phyloP scores from a whole-genome alignment of 2,329 filamentous ascomycete genomes.

The Epichloe hybrida region DNA sequence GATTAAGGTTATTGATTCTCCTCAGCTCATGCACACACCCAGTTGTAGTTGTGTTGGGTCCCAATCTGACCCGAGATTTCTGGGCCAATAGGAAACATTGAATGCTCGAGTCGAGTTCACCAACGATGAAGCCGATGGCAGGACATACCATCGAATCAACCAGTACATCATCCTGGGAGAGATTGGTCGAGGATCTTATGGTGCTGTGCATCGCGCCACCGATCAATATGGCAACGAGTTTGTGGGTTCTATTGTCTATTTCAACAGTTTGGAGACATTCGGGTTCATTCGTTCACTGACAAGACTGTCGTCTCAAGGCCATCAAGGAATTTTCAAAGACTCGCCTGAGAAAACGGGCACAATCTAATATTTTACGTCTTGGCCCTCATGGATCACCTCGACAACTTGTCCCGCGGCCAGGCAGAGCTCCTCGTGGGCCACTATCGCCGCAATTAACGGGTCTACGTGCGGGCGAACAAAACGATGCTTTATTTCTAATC shows the following conservation, averaged over 20 bases:
- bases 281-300: conserved; percentile 5
- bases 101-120: conserved; percentile 79
- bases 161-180: conserved; percentile 91
- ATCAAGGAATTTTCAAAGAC: conserved; percentile 97
- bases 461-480: conserved; percentile 40
- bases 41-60: background rate
- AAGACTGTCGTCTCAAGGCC: conserved; percentile 42
- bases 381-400: conserved; percentile 24
- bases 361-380: conserved; percentile 67
- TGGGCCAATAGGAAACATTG: conserved; percentile 59
- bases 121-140: conserved; percentile 71
- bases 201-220: conserved; percentile 76
- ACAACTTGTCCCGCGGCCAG: conserved; percentile 12
- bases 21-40: background rate
- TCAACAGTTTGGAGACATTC: background rate
- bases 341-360: conserved; percentile 73
- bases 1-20: conserved; percentile 32
- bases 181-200: conserved; percentile 93
- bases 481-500: conserved; percentile 69
- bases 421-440: conserved; percentile 6
- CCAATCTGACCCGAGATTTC: conserved; percentile 1
- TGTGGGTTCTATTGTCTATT: conserved; percentile 39
- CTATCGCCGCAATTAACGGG: conserved; percentile 15
- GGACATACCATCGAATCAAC: conserved; percentile 75
- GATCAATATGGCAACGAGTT: conserved; percentile 91